Evolutionary conservation across 2,329 filamentous ascomycete species (phyloP), one percentile per base, ranked within the genome.

Genomic region (Exophiala sp.): DNA sequence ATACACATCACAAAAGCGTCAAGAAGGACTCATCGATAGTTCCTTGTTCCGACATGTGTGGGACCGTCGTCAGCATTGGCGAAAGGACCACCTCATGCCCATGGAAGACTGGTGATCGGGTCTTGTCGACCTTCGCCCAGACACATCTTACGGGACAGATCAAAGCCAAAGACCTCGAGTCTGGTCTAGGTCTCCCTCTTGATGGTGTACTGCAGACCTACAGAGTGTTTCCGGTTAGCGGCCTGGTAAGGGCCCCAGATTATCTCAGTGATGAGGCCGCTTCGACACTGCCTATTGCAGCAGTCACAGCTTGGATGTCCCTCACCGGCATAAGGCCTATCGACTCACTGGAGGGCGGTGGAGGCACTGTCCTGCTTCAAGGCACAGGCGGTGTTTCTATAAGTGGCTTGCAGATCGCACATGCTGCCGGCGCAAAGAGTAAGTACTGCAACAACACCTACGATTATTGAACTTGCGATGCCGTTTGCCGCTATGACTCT

Each of bases 281-380:
- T 0, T 60, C 63, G 11, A 65, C 72, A 6, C 55, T 73, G 8
- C 70, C 70, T 9, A 71, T 75, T 38, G 74, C 73, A 2, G 60
- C 64, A 45, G 68, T 79, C 2, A 77, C 73, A 8, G 74, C 68
- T 2, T 78, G 74, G 72, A 74, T 71, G 62, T 64, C 69, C 3
- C 65, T 78, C 42, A 73, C 73, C 58, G 69, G 69, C 3, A 68
- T 47, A 74, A 78, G 59, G 69, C 70, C 16, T 72, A 68, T 63
- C 50, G 60, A 1, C 62, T 66, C 2, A 58, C 72, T 53, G 66
- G 65, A 9, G 65, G 74, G n/a, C 73, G 6, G 68, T n/a, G 69
- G 66, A 1, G 63, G 73, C 46, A 71, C 61, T 1, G 64, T 71
- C 7, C 55, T 70, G 2, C 58, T 69, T 8, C 67, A 66, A 68